Evolutionary conservation across 2,329 filamentous ascomycete species (phyloP), one percentile per base, ranked within the genome.

Genomic region (Ustilaginoidea virens): DNA sequence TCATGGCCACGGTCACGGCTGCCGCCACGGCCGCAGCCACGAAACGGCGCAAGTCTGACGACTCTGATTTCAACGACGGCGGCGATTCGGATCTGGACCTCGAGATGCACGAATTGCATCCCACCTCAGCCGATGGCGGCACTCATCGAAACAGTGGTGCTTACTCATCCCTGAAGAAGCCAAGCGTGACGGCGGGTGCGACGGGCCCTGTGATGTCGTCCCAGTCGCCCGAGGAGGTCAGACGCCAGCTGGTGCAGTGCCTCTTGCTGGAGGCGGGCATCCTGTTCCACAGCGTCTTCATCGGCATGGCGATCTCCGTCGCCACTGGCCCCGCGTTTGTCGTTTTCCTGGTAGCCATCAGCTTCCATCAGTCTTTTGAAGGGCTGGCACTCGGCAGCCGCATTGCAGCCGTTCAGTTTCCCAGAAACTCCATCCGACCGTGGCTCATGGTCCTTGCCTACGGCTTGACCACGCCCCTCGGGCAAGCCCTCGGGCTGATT

Each of bases 341-440:
- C 23, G 78, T 87, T 9, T 80, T 90, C 37, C 60, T 90, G 0
- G 63, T 86, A 17, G 81, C 81, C 28, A 85, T 90, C 36, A 73
- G 70, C 38, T 86, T 87, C 52, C 81, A 90, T 45, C 80, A 92
- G 55, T 83, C 80, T 1, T 92, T 92, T 39, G 83, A 92, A 55
- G 83, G 83, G 2, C 72, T 92, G 10, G 83, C 83, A 0, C 68
- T 92, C 4, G 83, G 83, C 5, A 80, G 80, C 24, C 78, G 83
- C 33, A 92, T 92, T 42, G 80, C 82, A 0, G 78, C 80, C 7
- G 72, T 92, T 17, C 73, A 78, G 48, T 93, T 94, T 44, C 70
- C 80, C 0, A 66, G 66, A 13, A 66, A 66, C 3, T 87, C 80
- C 0, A 55, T 69, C 2, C 79, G 80, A 27, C 87, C 90, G 0